Base-by-base conservation (phyloP, 208 protist species). In the Acanthamoeba culbertsoni region DNA sequence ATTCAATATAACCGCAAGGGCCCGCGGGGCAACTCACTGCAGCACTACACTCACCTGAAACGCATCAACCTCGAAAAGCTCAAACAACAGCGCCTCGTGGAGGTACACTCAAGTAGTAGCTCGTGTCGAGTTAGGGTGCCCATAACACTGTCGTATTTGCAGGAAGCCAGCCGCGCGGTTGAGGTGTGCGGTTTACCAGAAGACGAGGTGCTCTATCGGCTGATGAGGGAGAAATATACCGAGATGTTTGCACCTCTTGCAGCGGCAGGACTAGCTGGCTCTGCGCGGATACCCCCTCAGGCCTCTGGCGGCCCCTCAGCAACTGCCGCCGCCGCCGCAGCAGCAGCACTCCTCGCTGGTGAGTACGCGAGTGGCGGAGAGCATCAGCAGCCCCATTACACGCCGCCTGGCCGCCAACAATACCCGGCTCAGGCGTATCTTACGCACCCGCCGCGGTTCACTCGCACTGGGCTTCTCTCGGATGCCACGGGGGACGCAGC, bases 41-140 rank as follows among this genome's bases (percentile, higher is more conserved):
- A 84, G 42, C 73, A 84, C 37, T 84, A 84, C 43, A 84, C 73
- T 7, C 73, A 84, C 73, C 73, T 84, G 18, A 84, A 84, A 35
- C 35, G 16, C 35, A 84, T 84, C 51, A 62, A 86, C 8, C 42
- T 57, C 28, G 45, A 48, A 5, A 86, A 86, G 45, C 42, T 63
- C 7, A 63, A 63, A n/a, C 55, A 63, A n/a, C 55, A 63, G 55
- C 55, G 79, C 26, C 42, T 63, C 28, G 53, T 42, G 2, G 43
- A 33, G 33, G 31, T 89, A 28, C 28, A 10, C 16, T 68, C n/a
- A 28, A 68, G 14, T 10, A 68, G 23, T 68, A 10, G 12, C 59
- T 68, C 12, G 48, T 55, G 48, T 8, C 18, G 48, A 55, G 48
- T 26, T 68, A n/a, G n/a, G n/a, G n/a, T n/a, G n/a, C n/a, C n/a